phyloP scores from a whole-genome alignment of 2,329 filamentous ascomycete genomes.

The Cyphellophora attinorum region DNA sequence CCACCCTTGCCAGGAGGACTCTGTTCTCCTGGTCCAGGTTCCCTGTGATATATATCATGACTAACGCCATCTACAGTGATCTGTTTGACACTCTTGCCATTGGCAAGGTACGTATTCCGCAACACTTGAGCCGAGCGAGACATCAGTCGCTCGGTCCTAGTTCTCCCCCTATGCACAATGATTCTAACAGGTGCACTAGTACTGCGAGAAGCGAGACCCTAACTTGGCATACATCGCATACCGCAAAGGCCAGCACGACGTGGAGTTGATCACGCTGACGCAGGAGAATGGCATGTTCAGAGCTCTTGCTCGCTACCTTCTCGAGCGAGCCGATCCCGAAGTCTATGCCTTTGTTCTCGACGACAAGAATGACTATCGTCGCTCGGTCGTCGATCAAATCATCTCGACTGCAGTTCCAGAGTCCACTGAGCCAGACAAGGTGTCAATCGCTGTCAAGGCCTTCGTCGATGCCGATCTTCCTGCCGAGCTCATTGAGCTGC shows the following conservation, averaged over 20 bases:
- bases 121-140: no score
- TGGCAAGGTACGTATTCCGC: no score
- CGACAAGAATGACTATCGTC: constrained; percentile 89
- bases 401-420: constrained; percentile 91
- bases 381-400: constrained; percentile 91
- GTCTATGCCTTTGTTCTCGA: constrained; percentile 93
- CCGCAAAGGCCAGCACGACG: constrained; percentile 90
- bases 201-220: constrained; percentile 97
- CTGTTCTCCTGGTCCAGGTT: no score
- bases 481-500: constrained; percentile 86
- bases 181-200: no score
- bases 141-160: no score
- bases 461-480: constrained; percentile 89
- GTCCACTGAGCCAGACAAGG: constrained; percentile 85
- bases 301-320: constrained; percentile 87
- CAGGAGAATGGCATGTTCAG: constrained; percentile 99
- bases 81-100: no score
- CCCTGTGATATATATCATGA: no score
- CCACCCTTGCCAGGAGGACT: no score
- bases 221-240: constrained; percentile 94
- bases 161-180: no score
- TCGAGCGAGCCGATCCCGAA: constrained; percentile 81
- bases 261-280: constrained; percentile 94
- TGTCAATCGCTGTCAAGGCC: constrained; percentile 85
- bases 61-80: no score